A percentile compares a stretch with the other conserved stretches of the same genome.
Evolutionary conservation across 2,329 filamentous ascomycete genomes (phyloP).

Genomic region (Tolypocladium nubicola): DNA sequence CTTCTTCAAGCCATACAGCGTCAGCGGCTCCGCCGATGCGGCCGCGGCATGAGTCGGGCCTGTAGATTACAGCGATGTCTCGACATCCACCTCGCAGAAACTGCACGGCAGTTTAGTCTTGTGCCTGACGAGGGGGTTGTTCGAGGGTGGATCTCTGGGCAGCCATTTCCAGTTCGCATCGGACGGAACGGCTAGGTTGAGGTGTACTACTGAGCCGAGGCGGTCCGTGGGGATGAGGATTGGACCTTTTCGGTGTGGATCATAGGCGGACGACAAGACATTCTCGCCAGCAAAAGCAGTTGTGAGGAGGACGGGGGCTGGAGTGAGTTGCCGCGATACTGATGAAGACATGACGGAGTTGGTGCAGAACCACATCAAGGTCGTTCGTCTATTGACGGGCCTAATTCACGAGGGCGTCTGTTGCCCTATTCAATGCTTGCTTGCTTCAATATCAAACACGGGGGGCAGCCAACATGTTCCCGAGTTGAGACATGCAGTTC

Average conservation of each 20-base stretch:
- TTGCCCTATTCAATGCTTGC: background rate
- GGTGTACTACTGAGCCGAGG: background rate
- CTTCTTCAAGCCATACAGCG: slow-evolving; percentile 68
- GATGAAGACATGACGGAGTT: background rate
- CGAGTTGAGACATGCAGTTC: background rate
- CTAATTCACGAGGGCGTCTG: background rate
- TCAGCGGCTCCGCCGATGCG: slow-evolving; percentile 31
- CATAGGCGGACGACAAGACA: background rate
- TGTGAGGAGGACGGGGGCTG: background rate
- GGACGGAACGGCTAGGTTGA: background rate
- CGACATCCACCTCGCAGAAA: background rate
- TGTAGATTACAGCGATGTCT: background rate
- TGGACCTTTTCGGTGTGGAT: background rate
- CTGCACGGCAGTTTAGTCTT: background rate
- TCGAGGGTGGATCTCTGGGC: background rate
- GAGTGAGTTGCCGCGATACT: background rate
- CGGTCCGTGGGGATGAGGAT: background rate
- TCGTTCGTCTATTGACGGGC: background rate
- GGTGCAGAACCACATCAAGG: background rate
- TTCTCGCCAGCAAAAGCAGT: background rate
- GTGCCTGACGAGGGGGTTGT: background rate
- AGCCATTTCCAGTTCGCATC: background rate
- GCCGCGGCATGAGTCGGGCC: slow-evolving; percentile 16
- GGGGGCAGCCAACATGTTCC: background rate
- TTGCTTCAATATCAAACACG: background rate